Evolutionary conservation across 2,329 filamentous ascomycete genomes (phyloP).

Genomic region (Fusarium sp.): DNA sequence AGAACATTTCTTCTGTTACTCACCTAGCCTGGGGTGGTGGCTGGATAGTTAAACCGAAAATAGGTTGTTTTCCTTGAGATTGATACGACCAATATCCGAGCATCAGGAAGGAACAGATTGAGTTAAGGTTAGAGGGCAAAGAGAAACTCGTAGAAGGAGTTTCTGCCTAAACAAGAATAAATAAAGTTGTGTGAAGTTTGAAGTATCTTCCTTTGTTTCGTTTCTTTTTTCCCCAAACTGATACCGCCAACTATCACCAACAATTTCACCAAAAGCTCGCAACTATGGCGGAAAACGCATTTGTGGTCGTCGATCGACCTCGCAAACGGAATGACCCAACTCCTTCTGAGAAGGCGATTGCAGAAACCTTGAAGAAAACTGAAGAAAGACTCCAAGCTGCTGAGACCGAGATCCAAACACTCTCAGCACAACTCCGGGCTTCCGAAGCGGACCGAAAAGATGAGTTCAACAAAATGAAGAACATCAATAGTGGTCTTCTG

Average conservation of each 20-base stretch:
- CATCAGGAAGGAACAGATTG: background rate
- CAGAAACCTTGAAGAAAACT: background rate
- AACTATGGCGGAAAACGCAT: background rate
- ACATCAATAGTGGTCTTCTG: background rate
- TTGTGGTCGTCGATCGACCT: background rate
- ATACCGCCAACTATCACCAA: background rate
- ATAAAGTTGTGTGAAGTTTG: background rate
- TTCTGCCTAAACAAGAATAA: background rate
- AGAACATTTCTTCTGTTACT: no score
- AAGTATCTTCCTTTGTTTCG: background rate
- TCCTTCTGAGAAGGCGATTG: background rate
- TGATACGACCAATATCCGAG: no score
- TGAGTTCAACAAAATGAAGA: background rate
- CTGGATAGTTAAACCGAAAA: no score
- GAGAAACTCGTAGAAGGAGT: background rate
- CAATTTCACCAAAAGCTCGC: background rate
- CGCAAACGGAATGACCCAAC: background rate
- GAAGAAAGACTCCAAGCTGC: background rate
- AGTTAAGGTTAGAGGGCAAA: background rate
- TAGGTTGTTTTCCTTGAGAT: background rate
- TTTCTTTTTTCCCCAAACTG: background rate
- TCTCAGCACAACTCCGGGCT: background rate
- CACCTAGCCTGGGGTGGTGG: background rate
- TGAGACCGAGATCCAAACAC: background rate
- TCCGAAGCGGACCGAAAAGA: background rate